Base-by-base conservation (phyloP, 352 stramenopile genomes). In the Globisporangium lucens region DNA sequence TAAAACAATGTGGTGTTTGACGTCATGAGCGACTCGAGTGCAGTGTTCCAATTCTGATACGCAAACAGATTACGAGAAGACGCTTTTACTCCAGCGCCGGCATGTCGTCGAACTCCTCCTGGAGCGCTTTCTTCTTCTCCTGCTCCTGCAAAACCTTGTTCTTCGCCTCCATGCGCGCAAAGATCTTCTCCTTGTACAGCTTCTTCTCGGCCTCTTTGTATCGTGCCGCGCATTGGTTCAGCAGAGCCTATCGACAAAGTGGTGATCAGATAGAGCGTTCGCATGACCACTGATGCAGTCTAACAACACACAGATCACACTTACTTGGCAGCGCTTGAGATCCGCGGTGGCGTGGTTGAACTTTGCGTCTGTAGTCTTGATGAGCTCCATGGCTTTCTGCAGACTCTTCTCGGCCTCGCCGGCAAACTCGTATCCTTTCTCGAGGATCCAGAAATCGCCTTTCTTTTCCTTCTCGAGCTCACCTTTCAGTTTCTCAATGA, bases 121-220 rank as follows among this genome's bases (percentile, higher is more conserved):
- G 72, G 62, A 85, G 65, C 17, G 82, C 85, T 56, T 87, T 86
- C 43, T 85, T 66, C 70, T 84, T 81, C 65, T 95, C 87, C 36
- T 86, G 72, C 38, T 81, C 75, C 67, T 94, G 84, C 24, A 91
- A 64, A 36, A 78, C 71, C 67, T 89, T 89, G 76, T 95, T 95
- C 70, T 92, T 91, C 52, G 82, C 85, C 59, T 93, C 70, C 71
- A 95, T 80, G 27, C 85, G 82, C 46, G 92, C 85, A 63, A 95
- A 94, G 63, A 95, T 95, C 71, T 94, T 93, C 57, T 95, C 87
- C 62, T 92, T 93, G 78, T 94, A 94, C 63, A 95, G 67, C 71
- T 90, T 94, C 71, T 94, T 95, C 73, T 95, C 85, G 30, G 89
- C 81, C 75, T 94, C 81, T 66, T 92, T 92, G 76, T 95, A 95